Conservation (phyloP, 2,329 filamentous ascomycete species). For the Cladosporium colombiae region DNA sequence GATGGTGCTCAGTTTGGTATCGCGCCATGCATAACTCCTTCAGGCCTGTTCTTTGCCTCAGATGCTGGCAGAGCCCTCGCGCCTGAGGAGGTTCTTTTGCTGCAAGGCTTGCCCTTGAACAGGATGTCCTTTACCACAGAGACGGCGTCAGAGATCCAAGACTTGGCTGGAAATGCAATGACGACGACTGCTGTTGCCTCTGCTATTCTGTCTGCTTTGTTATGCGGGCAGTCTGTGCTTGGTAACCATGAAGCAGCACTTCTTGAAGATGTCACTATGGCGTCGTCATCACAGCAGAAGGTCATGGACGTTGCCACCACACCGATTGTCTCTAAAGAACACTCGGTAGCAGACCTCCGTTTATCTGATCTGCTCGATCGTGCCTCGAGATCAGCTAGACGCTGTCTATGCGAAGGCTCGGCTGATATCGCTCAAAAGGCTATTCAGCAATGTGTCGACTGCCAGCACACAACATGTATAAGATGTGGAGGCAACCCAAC, state of each 20-base stretch:
- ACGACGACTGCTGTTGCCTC: conserved; percentile 69
- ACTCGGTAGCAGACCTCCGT: conserved; percentile 23
- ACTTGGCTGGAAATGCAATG: conserved; percentile 81
- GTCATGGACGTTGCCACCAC: background rate
- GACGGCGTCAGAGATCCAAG: conserved; percentile 57
- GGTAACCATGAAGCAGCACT: background rate
- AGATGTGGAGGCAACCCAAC: conserved; percentile 57
- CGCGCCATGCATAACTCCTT: conserved; percentile 68
- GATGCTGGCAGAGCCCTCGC: conserved; percentile 61
- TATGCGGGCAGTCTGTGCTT: conserved; percentile 39
- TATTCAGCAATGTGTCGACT: conserved; percentile 54
- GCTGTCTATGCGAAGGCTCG: conserved; percentile 60
- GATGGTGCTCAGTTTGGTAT: conserved; percentile 57
- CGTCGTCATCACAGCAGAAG: background rate
- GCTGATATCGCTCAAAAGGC: conserved; percentile 38
- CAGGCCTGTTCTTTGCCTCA: conserved; percentile 62
- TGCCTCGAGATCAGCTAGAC: conserved; percentile 2
- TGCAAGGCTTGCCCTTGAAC: conserved; percentile 70
- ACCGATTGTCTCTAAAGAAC: background rate
- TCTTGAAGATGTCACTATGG: background rate
- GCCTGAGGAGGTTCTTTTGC: conserved; percentile 61
- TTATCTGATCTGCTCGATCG: background rate
- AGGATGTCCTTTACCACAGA: conserved; percentile 66
- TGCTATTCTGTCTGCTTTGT: conserved; percentile 61
- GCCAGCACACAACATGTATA: conserved; percentile 57